phyloP scores from a whole-genome alignment of 306 rosid species.

The Prunus armeniaca region DNA sequence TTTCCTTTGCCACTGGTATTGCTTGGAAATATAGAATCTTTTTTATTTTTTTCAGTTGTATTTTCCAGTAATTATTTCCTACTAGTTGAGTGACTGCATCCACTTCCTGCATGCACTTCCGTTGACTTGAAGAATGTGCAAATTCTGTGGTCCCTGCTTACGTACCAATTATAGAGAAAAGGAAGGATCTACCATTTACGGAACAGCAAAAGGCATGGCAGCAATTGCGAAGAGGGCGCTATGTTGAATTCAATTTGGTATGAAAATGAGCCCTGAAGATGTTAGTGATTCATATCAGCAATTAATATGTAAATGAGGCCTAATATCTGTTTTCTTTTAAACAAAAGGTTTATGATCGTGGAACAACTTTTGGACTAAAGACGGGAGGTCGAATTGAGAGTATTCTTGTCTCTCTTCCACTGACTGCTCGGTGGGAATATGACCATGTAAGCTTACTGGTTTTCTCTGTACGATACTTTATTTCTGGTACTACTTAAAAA shows the following conservation, averaged over 20 bases:
- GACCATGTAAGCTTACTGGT: constrained; percentile 66
- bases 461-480: constrained; percentile 6
- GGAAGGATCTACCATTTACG: constrained; percentile 76
- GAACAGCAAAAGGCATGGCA: constrained; percentile 93
- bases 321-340: constrained; percentile 1
- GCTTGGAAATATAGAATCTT: constrained; percentile 17
- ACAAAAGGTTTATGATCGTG: constrained; percentile 87
- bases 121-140: constrained; percentile 73
- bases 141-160: constrained; percentile 92
- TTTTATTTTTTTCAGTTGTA: not conserved
- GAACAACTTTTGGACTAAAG: constrained; percentile 96
- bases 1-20: constrained; percentile 88
- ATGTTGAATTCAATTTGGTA: constrained; percentile 96
- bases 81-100: not conserved
- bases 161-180: constrained; percentile 84
- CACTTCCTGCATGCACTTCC: constrained; percentile 21
- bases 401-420: constrained; percentile 97
- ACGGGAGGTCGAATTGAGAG: constrained; percentile 99
- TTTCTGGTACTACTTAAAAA: not conserved
- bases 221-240: constrained; percentile 91
- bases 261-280: constrained; percentile 4
- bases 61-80: not conserved
- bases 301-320: not conserved
- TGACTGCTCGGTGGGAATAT: constrained; percentile 93
- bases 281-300: not conserved